Percentiles rank a stretch among this genome's conserved stretches.
These are phyloP conservation scores for Mucor lusitanicus DNA, from an alignment of 371 early-diverging fungal species.

Conservation along the genomic window DNA sequence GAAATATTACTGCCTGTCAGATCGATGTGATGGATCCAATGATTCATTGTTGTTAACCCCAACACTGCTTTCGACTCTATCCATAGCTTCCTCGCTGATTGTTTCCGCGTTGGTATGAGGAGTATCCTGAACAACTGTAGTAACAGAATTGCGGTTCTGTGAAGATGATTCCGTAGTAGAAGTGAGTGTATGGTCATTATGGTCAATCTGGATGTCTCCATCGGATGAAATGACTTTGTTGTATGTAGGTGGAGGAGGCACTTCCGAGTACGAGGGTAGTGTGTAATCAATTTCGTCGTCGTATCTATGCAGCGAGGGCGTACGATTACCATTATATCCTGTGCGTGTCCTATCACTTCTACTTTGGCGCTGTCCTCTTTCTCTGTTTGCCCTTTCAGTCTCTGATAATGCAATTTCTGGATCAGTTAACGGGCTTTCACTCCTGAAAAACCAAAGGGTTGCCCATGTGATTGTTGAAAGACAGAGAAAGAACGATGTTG, in stretches of 20 bases:
- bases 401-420: background rate
- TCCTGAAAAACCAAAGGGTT: background rate
- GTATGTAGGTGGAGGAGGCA: background rate
- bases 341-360: background rate
- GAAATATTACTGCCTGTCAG: background rate
- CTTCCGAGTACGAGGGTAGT: conserved; percentile 1
- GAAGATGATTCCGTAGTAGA: background rate
- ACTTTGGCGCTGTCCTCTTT: background rate
- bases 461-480: background rate
- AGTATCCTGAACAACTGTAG: background rate
- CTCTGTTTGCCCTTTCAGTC: background rate
- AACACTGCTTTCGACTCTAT: background rate
- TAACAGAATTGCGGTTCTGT: background rate
- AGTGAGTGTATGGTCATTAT: background rate
- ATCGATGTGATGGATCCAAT: background rate
- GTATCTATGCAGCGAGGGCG: background rate
- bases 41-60: background rate
- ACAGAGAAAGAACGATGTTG: background rate
- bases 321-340: background rate
- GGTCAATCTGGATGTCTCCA: background rate
- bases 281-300: conserved; percentile 6
- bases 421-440: background rate
- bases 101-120: background rate
- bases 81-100: background rate
- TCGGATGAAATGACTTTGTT: background rate